Evolutionary conservation across 1,139 yeast genomes (phyloP).

Genomic region (Nematodospora anomalae): DNA sequence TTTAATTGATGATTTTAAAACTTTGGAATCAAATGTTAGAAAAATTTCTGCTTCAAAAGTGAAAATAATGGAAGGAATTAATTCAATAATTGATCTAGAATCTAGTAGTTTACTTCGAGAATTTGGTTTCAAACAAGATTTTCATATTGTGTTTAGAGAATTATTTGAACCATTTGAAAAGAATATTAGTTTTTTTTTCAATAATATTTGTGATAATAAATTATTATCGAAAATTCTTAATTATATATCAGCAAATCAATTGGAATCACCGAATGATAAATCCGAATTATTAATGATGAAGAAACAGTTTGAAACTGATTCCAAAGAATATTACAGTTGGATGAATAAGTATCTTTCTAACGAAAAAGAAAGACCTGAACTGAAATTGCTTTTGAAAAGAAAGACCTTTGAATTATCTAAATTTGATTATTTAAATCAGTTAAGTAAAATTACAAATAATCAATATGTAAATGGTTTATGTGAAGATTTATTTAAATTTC

Average conservation of each 20-base stretch:
- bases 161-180: conserved; percentile 37
- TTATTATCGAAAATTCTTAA: conserved; percentile 15
- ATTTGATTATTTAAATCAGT: conserved; percentile 66
- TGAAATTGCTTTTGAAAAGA: conserved; percentile 59
- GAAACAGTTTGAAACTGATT: conserved; percentile 67
- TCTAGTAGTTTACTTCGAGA: conserved; percentile 23
- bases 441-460: conserved; percentile 59
- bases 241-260: conserved; percentile 9
- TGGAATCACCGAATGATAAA: conserved; percentile 11
- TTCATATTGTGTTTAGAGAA: conserved; percentile 19
- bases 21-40: conserved; percentile 26
- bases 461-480: conserved; percentile 44
- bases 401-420: conserved; percentile 67
- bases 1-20: conserved; percentile 36
- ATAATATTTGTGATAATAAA: conserved; percentile 33
- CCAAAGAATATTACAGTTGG: conserved; percentile 77
- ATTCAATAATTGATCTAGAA: conserved; percentile 22
- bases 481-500: conserved; percentile 41
- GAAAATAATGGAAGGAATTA: conserved; percentile 26
- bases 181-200: conserved; percentile 31
- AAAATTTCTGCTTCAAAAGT: conserved; percentile 21
- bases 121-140: conserved; percentile 24
- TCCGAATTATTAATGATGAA: conserved; percentile 28
- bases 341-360: conserved; percentile 64
- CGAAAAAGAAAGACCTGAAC: conserved; percentile 62